phyloP scores from a whole-genome alignment of 2,329 filamentous ascomycete species.

The Calonectria crousiana region DNA sequence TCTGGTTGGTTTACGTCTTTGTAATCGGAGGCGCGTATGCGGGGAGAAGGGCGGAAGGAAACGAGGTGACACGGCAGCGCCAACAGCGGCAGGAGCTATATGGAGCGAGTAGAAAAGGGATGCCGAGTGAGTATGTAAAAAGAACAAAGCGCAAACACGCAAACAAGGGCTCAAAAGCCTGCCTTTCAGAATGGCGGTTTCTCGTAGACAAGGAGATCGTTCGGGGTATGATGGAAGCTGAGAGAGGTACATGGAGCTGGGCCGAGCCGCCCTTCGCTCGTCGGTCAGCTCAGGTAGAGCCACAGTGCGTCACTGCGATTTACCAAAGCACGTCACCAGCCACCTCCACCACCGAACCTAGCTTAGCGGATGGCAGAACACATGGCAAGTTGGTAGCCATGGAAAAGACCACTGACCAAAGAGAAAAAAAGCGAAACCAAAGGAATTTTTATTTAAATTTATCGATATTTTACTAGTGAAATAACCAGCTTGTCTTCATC shows the following conservation, averaged over 20 bases:
- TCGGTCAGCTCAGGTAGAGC: constrained; percentile 34
- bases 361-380: background rate
- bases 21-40: constrained; percentile 14
- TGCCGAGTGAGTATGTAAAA: background rate
- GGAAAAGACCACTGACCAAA: background rate
- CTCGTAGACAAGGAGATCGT: background rate
- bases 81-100: background rate
- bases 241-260: constrained; percentile 35
- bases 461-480: background rate
- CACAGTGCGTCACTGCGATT: constrained; percentile 42
- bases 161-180: background rate
- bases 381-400: background rate
- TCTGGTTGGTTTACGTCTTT: constrained; percentile 1
- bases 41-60: constrained; percentile 2
- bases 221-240: constrained; percentile 47
- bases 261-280: constrained; percentile 25
- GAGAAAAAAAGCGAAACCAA: background rate
- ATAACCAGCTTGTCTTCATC: background rate
- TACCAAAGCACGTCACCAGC: constrained; percentile 25
- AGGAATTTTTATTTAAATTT: background rate
- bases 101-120: background rate
- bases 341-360: constrained; percentile 36
- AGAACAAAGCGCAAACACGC: background rate
- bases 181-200: background rate
- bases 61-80: constrained; percentile 5